Evolutionary conservation across 805 yeast genomes (phyloP).

Genomic region (Groenewaldozyma salmanticensis): DNA sequence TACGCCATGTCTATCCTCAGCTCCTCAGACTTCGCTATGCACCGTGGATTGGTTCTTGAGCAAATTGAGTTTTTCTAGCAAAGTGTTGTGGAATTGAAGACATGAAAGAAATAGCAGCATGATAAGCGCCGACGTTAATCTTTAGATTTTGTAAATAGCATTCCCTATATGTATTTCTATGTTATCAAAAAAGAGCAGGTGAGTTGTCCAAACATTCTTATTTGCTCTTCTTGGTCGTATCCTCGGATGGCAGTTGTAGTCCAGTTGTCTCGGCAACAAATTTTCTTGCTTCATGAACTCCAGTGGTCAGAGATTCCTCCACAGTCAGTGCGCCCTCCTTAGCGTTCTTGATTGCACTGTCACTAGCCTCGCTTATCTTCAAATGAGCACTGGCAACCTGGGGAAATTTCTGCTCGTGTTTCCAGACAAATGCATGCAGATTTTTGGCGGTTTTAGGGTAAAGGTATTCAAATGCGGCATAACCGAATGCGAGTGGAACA

Average conservation of each 20-base stretch:
- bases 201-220: slow-evolving; percentile 2
- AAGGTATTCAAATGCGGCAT: slow-evolving; percentile 55
- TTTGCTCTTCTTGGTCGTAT: slow-evolving; percentile 24
- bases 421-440: slow-evolving; percentile 48
- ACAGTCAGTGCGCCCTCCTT: slow-evolving; percentile 35
- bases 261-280: slow-evolving; percentile 53
- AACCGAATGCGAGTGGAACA: slow-evolving; percentile 52
- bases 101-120: neutral
- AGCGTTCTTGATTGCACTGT: slow-evolving; percentile 34
- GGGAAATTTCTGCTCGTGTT: slow-evolving; percentile 55
- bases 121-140: neutral
- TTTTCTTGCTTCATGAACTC: slow-evolving; percentile 33
- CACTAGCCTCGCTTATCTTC: slow-evolving; percentile 37
- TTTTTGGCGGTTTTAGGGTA: slow-evolving; percentile 65
- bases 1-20: too few relatives aligned
- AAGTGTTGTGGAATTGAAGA: too few relatives aligned
- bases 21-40: too few relatives aligned
- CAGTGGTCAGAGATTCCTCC: slow-evolving; percentile 29
- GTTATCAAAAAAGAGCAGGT: too few relatives aligned
- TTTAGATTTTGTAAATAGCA: too few relatives aligned
- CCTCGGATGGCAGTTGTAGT: slow-evolving; percentile 54
- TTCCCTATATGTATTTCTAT: too few relatives aligned
- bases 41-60: too few relatives aligned
- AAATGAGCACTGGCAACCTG: slow-evolving; percentile 55
- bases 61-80: too few relatives aligned